Evolutionary conservation across 495 filamentous ascomycete species (phyloP).

Genomic region (Cercophora sp.): DNA sequence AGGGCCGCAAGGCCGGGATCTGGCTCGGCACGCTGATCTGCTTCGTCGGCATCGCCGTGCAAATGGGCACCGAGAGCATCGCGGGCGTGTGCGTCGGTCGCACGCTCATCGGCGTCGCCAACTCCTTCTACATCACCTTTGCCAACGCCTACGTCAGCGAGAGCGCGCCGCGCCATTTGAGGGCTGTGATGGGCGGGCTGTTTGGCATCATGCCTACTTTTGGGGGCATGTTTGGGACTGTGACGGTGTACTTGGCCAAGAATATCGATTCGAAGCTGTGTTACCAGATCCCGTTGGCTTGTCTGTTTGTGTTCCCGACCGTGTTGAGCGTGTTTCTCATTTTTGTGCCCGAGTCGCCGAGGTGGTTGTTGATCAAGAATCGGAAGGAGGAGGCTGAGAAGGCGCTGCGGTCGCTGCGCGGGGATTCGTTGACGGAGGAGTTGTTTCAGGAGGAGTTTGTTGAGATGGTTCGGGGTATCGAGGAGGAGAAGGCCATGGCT

Average conservation of each 20-base stretch:
- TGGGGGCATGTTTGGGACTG: conserved; percentile 3
- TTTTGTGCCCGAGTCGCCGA: conserved; percentile 58
- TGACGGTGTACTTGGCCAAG: conserved; percentile 4
- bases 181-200: conserved; percentile 34
- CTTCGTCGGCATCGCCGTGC: conserved; percentile 41
- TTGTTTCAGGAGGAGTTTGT: conserved; percentile 34
- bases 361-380: conserved; percentile 53
- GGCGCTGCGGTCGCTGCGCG: conserved; percentile 35
- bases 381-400: conserved; percentile 40
- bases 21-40: conserved; percentile 42
- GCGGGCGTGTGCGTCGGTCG: conserved; percentile 46
- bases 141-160: conserved; percentile 51
- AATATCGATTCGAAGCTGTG: conserved; percentile 2
- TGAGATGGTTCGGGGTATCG: conserved; percentile 34
- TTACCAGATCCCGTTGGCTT: conserved; percentile 40
- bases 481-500: conserved; percentile 28
- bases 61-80: conserved; percentile 46
- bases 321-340: conserved; percentile 45
- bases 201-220: conserved; percentile 8
- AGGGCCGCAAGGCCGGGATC: conserved; percentile 40
- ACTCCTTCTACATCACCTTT: conserved; percentile 51
- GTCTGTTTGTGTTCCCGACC: conserved; percentile 51
- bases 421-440: conserved; percentile 26
- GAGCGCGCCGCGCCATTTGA: conserved; percentile 34
- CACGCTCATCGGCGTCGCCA: conserved; percentile 46